Base-by-base conservation (phyloP, 257 asterid species). In the Nicotiana knightiana region DNA sequence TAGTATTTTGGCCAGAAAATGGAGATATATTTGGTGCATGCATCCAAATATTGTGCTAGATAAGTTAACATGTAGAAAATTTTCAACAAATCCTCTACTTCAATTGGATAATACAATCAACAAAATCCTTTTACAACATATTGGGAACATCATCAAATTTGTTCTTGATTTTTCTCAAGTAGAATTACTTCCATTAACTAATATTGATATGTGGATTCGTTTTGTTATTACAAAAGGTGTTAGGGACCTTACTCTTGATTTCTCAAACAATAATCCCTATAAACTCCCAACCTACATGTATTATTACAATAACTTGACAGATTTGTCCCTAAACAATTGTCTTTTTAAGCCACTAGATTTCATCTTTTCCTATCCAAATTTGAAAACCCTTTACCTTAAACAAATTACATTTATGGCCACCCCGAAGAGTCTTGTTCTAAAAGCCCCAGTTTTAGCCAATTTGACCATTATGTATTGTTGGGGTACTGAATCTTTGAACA, bases 1-100 rank as follows among this genome's bases (percentile, higher is more conserved):
- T 8, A 54, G 85, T 28, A 17, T 81, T 7, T 71, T 84, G 76
- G 82, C 89, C 17, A 78, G 65, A 11, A 70, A 71, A 12, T 84
- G 89, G 87, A 86, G 87, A 63, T 18, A 81, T 64, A 11, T 35
- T 4, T 86, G 89, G 87, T 7, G 18, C 15, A 68, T 9, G 26
- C 26, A 32, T 64, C 68, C 86, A 24, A 13, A 43, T 21, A 33
- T 85, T 11, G 61, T 79, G 5, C 24, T 82, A 62, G 84, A 85
- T 30, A 8, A 51, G 28, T 7, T 30, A 2, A 9, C 51, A 9
- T 85, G 58, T 24, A 30, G n/a, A 35, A 37, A 37, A 2, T 32
- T 63, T 10, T 8, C 51, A 7, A 9, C 9, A 7, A 46, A 37
- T 63, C 16, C 54, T 0, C 43, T 9, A 48, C 17, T 11, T 39